Conservation (phyloP, 169 alveolate genomes). For the Hammondia hammondi region DNA sequence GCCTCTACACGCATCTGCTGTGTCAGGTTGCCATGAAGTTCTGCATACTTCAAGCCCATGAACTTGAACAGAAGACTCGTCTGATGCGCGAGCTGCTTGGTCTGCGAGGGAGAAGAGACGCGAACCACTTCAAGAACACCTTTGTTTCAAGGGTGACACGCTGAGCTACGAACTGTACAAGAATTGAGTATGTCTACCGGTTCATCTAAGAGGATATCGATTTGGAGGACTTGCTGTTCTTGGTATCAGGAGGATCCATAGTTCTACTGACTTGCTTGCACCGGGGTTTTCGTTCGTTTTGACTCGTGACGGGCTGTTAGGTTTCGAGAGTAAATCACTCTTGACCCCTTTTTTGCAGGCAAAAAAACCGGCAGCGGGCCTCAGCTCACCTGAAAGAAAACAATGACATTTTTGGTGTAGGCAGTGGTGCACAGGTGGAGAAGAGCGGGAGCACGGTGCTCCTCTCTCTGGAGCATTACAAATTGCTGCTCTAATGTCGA, state of each 20-base stretch:
- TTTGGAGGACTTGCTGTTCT: not conserved
- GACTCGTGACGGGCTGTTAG: not conserved
- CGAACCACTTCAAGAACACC: slow-evolving; percentile 10
- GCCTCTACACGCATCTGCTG: slow-evolving; percentile 93
- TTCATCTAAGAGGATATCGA: no score
- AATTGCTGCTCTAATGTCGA: slow-evolving; percentile 59
- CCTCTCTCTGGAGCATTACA: slow-evolving; percentile 52
- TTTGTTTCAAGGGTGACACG: not conserved
- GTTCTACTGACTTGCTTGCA: not conserved
- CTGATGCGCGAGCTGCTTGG: slow-evolving; percentile 92
- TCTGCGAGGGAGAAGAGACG: slow-evolving; percentile 75
- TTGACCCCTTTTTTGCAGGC: not conserved
- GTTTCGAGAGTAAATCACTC: not conserved
- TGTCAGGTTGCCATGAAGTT: slow-evolving; percentile 94
- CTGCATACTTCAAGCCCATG: slow-evolving; percentile 89
- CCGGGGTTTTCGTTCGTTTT: not conserved
- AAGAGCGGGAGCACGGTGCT: slow-evolving; percentile 63
- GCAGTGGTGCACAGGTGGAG: slow-evolving; percentile 62
- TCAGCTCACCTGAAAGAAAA: slow-evolving; percentile 64
- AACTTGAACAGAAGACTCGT: slow-evolving; percentile 85
- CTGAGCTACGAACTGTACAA: no score
- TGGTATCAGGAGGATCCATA: not conserved
- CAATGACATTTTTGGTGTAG: slow-evolving; percentile 37
- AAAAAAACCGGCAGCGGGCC: not conserved
- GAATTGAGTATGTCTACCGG: no score